Evolutionary conservation across 2,329 filamentous ascomycete genomes (phyloP).

Genomic region (Calonectria montana): DNA sequence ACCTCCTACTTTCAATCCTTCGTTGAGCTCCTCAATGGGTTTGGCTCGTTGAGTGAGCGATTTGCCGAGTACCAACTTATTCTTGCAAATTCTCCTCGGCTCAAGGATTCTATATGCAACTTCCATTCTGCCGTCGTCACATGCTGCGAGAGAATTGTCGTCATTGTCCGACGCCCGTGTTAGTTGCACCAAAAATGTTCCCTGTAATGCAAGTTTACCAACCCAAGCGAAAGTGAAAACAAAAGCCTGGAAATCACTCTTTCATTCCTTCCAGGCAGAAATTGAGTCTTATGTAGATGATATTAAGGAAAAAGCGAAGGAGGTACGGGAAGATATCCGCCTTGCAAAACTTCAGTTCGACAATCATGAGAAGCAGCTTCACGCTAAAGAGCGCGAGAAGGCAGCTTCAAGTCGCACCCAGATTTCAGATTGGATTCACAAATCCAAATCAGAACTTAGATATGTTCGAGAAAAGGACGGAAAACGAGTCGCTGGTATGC

Average conservation of each 20-base stretch:
- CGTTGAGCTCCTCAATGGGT: constrained; percentile 23
- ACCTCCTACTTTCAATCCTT: constrained; percentile 33
- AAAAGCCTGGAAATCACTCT: constrained; percentile 12
- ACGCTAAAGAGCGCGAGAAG: constrained; percentile 17
- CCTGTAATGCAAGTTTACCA: background rate
- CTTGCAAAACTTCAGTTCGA: constrained; percentile 17
- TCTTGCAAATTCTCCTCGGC: background rate
- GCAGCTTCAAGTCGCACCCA: background rate
- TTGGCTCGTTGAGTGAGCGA: constrained; percentile 11
- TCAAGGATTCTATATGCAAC: background rate
- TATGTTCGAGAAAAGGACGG: background rate
- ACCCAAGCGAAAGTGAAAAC: background rate
- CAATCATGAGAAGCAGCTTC: constrained; percentile 7
- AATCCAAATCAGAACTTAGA: background rate
- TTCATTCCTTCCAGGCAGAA: constrained; percentile 24
- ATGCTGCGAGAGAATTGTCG: constrained; percentile 26
- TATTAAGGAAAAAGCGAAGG: constrained; percentile 16
- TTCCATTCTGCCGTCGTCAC: constrained; percentile 22
- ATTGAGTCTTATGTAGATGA: constrained; percentile 21
- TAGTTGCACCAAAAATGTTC: background rate
- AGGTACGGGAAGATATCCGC: constrained; percentile 11
- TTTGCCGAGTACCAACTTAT: constrained; percentile 26
- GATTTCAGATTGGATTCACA: constrained; percentile 4
- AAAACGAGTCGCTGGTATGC: background rate
- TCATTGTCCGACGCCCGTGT: background rate